phyloP scores from a whole-genome alignment of 2,329 filamentous ascomycete species.

The Alternaria sp. region DNA sequence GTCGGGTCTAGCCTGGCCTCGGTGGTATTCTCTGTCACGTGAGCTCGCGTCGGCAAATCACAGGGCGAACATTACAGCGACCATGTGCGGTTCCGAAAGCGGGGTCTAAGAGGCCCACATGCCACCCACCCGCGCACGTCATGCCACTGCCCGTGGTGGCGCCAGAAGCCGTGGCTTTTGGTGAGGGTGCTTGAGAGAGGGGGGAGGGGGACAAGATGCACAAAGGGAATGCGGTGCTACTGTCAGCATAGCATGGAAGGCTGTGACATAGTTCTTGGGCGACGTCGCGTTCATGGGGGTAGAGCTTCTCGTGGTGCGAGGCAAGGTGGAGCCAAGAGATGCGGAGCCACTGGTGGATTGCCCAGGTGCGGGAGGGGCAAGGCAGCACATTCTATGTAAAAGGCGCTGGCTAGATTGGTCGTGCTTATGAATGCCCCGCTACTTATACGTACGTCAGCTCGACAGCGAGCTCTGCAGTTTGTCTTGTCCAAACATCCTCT shows the following conservation, averaged over 20 bases:
- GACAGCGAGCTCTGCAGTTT: slow-evolving; percentile 12
- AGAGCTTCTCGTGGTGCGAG: slow-evolving; percentile 18
- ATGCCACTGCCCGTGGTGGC: slow-evolving; percentile 5
- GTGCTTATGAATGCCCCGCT: slow-evolving; percentile 44
- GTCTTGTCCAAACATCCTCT: slow-evolving; percentile 16
- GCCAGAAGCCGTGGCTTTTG: background rate
- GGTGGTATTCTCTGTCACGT: slow-evolving; percentile 19
- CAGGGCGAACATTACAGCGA: slow-evolving; percentile 7
- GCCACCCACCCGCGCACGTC: slow-evolving; percentile 2
- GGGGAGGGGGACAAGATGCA: background rate
- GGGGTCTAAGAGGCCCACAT: slow-evolving; percentile 27
- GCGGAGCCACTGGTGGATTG: slow-evolving; percentile 30
- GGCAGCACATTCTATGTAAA: slow-evolving; percentile 10
- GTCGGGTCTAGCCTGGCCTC: slow-evolving; percentile 16
- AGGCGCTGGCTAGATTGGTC: slow-evolving; percentile 35
- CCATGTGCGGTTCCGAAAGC: slow-evolving; percentile 28
- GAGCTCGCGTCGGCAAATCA: slow-evolving; percentile 27
- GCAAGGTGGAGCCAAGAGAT: slow-evolving; percentile 32
- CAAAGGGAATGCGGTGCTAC: background rate
- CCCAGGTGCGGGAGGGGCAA: slow-evolving; percentile 32
- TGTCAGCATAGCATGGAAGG: slow-evolving; percentile 9
- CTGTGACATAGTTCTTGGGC: slow-evolving; percentile 4
- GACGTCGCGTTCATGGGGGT: slow-evolving; percentile 24
- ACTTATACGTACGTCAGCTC: slow-evolving; percentile 31
- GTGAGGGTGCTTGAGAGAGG: background rate